Evolutionary conservation across 176 grass and related monocot genomes (phyloP), one percentile per base, ranked within the genome.

Genomic region (Pharus latifolius): DNA sequence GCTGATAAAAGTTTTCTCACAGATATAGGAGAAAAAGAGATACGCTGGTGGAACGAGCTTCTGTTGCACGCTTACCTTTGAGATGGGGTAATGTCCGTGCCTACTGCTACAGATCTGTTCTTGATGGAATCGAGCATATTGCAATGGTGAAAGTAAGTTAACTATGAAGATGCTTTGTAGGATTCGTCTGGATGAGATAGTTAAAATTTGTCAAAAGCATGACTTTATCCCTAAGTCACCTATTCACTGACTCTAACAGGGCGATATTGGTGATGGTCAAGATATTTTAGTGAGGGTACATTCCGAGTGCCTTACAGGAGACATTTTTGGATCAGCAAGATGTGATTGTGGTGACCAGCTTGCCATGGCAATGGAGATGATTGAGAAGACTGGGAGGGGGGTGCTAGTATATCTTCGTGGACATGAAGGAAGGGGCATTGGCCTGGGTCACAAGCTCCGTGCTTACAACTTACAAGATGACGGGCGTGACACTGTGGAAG

Each of bases 11-110:
- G 17, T 76, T 76, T 61, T 57, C 58, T 86, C 67, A 61, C 88
- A 96, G 88, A 67, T 96, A 96, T 91, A 96, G 92, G 83, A 91
- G 92, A 72, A 96, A 96, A 86, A 86, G 88, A 83, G 92, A 96
- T 51, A 86, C 74, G 72, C 68, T 96, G 16, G 80, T 96, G 55
- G 88, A 96, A 30, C 76, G 75, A 48, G 35, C 92, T 74, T 91
- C 88, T 10, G 69, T 81, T 80, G 92, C 92, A 75, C 85, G 88
- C 19, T 77, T 96, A 79, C 92, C 92, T 44, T 78, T 96, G 61
- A 91, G 71, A 75, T 96, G 92, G 92, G 92, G 85, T 65, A 83
- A 79, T 78, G 85, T 96, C n/a, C 82, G 58, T 22, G 88, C 88
- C 55, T 96, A 96, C 75, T 91, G 92, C 67, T 96, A 96, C 76